Evolutionary conservation across 2,329 filamentous ascomycete genomes (phyloP), one percentile per base, ranked within the genome.

Genomic region (Colletotrichum sp.): DNA sequence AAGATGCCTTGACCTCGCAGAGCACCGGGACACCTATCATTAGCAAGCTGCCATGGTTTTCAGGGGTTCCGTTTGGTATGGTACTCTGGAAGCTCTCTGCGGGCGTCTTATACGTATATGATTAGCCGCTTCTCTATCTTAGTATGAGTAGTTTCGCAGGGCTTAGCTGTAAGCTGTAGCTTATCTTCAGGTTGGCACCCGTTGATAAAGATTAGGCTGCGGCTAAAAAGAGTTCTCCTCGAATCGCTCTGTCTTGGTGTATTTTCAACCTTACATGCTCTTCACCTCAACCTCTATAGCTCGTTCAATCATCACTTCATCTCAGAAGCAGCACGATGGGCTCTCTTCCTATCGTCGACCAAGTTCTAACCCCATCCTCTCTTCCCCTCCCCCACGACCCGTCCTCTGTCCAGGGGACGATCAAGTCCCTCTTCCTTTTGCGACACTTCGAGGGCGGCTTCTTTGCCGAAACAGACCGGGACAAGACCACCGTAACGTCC

Each of bases 391-490:
- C 66, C 9, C 36, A 67, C 21, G 77, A 78, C 27, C 68, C 74
- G 24, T 68, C 66, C 27, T 68, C 34, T 65, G 76, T 70, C 64
- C 64, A 66, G 34, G 38, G 68, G 24, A 74, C 84, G 38, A 83
- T 84, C 76, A 51, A 73, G 13, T 66, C 83, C 24, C 86, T 93
- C 63, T 77, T 83, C 27, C 85, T 93, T 31, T 79, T 84, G 62
- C 83, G 86, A 11, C 91, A 93, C 81, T 86, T 90, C 57, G 91
- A 93, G 83, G 91, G 92, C 66, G 91, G 91, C 59, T 93, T 91
- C 83, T 93, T 89, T 78, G 82, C 82, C 75, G 90, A 92, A 80
- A 93, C 91, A 2, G 90, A 93, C 81, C 85, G 87, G 69, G 85
- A 88, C 75, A 77, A 84, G 3, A 82, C 83, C 16, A 84, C 84